Evolutionary conservation across 345 rosid genomes (phyloP), one percentile per base, ranked within the genome.

Genomic region (Salix udensis): DNA sequence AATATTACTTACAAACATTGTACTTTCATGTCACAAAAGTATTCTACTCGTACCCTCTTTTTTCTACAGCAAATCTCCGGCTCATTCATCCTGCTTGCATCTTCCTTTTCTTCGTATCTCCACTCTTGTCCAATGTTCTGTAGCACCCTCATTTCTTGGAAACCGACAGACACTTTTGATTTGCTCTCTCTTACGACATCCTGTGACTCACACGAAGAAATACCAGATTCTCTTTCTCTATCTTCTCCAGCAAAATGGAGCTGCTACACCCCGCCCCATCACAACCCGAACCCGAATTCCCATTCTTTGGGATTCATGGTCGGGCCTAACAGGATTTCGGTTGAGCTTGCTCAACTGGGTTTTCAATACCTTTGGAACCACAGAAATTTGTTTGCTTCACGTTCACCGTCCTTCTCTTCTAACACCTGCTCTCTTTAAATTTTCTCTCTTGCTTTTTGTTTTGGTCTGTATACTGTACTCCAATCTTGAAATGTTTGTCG

Each of bases 401-500:
- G 88, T 90, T 81, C 88, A 91, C 73, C 86, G 75, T 48, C 92
- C 91, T 18, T 89, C 93, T 69, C 83, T 87, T n/a, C 4, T 84
- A 26, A 90, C 90, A 67, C 94, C 94, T n/a, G 86, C 90, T 75
- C 88, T 86, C 39, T 70, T 91, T 91, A 86, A 78, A 31, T 62
- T 53, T 26, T 72, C 72, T 65, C 42, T 24, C 70, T 60, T 58
- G 61, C 61, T 37, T 44, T 40, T 74, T 78, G 24, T 83, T 61
- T 73, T 28, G 30, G 30, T 21, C 12, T n/a, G 1, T 55, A 4
- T 24, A 42, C 70, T 58, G 30, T 28, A 28, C 50, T 36, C 37
- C 72, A 15, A 7, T 58, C 24, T 69, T 36, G 31, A 21, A 65
- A 23, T 72, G 75, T 16, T 14, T 2, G n/a, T 61, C 61, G 37